These are phyloP conservation scores for Alternaria sp. DNA, from an alignment of 2,329 filamentous ascomycete species.

Conservation along the genomic window DNA sequence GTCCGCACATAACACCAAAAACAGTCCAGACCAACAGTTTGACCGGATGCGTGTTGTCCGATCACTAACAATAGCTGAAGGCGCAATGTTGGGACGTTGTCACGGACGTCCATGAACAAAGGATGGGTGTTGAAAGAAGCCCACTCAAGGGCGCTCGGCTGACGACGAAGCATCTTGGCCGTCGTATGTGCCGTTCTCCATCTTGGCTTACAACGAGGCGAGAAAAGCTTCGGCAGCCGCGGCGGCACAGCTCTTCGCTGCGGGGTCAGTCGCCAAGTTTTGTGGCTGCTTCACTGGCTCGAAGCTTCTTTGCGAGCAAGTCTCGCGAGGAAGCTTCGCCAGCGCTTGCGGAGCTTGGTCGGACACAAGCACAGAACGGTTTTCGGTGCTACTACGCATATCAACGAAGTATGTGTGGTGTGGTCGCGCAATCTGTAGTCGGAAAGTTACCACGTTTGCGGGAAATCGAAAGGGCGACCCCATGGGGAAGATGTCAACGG, in stretches of 20 bases:
- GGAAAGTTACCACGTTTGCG: constrained; percentile 4
- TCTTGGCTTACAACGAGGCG: constrained; percentile 28
- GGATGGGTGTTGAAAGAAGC: constrained; percentile 41
- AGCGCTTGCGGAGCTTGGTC: constrained; percentile 31
- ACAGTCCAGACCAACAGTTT: background rate
- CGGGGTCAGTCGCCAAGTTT: constrained; percentile 36
- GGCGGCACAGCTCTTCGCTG: constrained; percentile 22
- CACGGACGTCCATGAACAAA: constrained; percentile 1
- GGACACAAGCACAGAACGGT: constrained; percentile 1
- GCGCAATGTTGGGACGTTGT: background rate
- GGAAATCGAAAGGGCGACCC: constrained; percentile 20
- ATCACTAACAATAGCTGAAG: background rate
- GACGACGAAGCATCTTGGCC: constrained; percentile 23
- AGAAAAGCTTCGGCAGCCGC: constrained; percentile 7
- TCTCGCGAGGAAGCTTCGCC: constrained; percentile 27
- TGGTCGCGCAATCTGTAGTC: background rate
- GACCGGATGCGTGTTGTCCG: background rate
- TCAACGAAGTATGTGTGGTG: background rate
- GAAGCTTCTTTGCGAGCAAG: constrained; percentile 30
- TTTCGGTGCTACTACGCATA: constrained; percentile 1
- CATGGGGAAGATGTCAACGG: constrained; percentile 28
- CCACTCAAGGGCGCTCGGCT: constrained; percentile 38
- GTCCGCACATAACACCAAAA: background rate
- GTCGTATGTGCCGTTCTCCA: constrained; percentile 8
- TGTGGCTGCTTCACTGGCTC: constrained; percentile 29